phyloP scores from a whole-genome alignment of 176 grass and related monocot species.

The Bolboschoenus planiculmis region DNA sequence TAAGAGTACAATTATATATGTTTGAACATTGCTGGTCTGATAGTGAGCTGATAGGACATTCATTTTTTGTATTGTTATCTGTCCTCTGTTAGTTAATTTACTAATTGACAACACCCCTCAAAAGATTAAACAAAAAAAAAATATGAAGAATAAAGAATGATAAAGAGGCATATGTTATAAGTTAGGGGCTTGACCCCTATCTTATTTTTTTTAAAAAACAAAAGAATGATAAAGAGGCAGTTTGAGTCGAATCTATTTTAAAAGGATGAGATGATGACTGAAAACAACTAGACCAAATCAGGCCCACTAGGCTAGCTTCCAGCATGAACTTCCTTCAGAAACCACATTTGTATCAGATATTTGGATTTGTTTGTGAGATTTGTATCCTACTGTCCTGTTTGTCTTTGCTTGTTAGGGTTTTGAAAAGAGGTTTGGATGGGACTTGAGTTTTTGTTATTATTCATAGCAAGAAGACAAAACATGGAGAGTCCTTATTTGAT shows the following conservation, averaged over 20 bases:
- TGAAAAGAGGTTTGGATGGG: not conserved
- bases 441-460: not conserved
- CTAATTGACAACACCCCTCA: not conserved
- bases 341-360: not conserved
- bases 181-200: too few species aligned
- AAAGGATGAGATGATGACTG: not conserved
- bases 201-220: too few species aligned
- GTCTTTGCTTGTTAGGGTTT: not conserved
- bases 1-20: not conserved
- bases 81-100: not conserved
- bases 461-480: not conserved
- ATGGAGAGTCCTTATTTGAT: not conserved
- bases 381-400: not conserved
- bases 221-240: not conserved
- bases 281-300: not conserved
- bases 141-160: not conserved
- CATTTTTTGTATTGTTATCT: not conserved
- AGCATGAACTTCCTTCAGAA: not conserved
- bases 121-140: not conserved
- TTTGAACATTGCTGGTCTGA: not conserved
- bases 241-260: not conserved
- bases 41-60: not conserved
- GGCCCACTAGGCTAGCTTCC: not conserved
- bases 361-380: not conserved
- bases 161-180: too few species aligned